Percentiles rank a stretch among this genome's conserved stretches.
phyloP scores from a whole-genome alignment of 2,329 filamentous ascomycete genomes.

The Hirsutella rhossiliensis region DNA sequence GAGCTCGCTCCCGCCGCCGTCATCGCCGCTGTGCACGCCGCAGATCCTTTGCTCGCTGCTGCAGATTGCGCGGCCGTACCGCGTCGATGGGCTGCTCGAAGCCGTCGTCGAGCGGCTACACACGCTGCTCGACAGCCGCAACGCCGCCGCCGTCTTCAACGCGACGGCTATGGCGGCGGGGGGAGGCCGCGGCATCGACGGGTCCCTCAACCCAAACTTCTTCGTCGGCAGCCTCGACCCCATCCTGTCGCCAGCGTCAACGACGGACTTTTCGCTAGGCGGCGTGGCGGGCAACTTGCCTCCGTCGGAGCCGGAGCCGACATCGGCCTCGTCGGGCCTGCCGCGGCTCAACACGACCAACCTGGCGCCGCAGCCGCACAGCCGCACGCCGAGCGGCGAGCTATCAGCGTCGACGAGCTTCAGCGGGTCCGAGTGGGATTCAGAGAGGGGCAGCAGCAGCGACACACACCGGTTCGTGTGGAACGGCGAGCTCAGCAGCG shows the following conservation, averaged over 20 bases:
- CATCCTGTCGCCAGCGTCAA: conserved; percentile 20
- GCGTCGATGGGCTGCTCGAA: conserved; percentile 83
- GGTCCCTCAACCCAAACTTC: conserved; percentile 49
- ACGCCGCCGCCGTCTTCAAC: conserved; percentile 95
- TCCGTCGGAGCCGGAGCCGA: conserved; percentile 14
- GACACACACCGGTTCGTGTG: conserved; percentile 49
- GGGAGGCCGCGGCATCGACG: conserved; percentile 73
- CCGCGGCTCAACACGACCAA: conserved; percentile 29
- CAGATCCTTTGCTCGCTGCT: conserved; percentile 93
- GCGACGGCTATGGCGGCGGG: conserved; percentile 96
- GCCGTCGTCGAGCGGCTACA: conserved; percentile 87
- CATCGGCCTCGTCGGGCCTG: neutral
- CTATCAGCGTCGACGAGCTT: conserved; percentile 37
- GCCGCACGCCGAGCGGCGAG: conserved; percentile 32
- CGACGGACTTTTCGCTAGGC: conserved; percentile 20
- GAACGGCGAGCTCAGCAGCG: conserved; percentile 70
- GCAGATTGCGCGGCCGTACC: conserved; percentile 86
- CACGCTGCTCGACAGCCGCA: conserved; percentile 77
- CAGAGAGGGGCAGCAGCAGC: conserved; percentile 37
- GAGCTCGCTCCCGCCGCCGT: conserved; percentile 66
- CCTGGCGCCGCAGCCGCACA: conserved; percentile 13
- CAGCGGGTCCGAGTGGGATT: conserved; percentile 45
- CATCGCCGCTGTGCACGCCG: conserved; percentile 74
- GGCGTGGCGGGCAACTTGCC: conserved; percentile 17
- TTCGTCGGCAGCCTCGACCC: conserved; percentile 39